Conservation (phyloP, 2,329 filamentous ascomycete species). For the Claviceps sp. region DNA sequence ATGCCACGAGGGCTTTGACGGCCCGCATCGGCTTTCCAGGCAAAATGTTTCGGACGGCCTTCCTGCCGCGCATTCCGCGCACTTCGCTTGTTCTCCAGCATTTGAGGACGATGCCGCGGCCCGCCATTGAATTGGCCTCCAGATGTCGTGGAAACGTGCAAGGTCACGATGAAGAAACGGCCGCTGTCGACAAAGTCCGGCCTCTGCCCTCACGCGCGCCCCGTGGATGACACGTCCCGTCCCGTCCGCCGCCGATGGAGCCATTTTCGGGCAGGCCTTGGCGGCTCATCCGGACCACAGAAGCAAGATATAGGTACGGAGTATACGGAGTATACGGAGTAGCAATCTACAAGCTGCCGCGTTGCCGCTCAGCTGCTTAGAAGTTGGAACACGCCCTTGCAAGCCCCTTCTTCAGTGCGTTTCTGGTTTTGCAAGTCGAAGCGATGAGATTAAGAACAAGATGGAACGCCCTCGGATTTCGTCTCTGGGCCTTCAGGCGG, state of each 20-base stretch:
- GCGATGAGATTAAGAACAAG: too few relatives aligned
- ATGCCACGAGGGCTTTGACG: not conserved
- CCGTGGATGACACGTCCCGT: constrained; percentile 7
- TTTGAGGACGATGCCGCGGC: not conserved
- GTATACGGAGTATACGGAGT: too few relatives aligned
- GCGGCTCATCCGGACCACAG: not conserved
- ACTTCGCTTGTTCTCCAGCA: not conserved
- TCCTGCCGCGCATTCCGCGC: not conserved
- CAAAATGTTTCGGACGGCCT: not conserved
- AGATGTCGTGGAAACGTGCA: not conserved
- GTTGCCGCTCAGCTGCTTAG: not conserved
- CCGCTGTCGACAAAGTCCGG: constrained; percentile 1
- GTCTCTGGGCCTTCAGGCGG: too few relatives aligned
- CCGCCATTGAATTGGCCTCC: not conserved
- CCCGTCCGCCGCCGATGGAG: constrained; percentile 6
- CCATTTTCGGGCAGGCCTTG: not conserved
- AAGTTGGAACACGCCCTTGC: not conserved
- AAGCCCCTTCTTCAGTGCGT: not conserved
- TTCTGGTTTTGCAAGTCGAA: too few relatives aligned
- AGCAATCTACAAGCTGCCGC: not conserved
- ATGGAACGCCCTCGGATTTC: too few relatives aligned
- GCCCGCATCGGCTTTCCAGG: not conserved
- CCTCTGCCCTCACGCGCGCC: constrained; percentile 3
- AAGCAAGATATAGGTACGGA: too few relatives aligned
- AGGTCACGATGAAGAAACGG: not conserved